Percentiles rank a stretch among this genome's conserved stretches.
phyloP scores from a whole-genome alignment of 306 rosid genomes.

The Luffa acutangula region DNA sequence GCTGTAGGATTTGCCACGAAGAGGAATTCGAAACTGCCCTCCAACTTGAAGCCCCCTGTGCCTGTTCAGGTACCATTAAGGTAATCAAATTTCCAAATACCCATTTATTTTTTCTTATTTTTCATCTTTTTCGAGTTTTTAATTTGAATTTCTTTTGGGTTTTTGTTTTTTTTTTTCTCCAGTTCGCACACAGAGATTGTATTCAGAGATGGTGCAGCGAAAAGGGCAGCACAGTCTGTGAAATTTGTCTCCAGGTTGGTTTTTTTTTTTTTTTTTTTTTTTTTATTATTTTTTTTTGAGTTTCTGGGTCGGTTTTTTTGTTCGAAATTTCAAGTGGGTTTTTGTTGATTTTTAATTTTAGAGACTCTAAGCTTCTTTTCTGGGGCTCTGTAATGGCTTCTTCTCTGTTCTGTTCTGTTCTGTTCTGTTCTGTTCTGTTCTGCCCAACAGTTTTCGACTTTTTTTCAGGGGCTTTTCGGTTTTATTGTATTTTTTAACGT shows the following conservation, averaged over 20 bases:
- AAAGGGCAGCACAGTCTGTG: slow-evolving; percentile 78
- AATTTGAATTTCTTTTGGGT: not conserved
- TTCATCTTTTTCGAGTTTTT: not conserved
- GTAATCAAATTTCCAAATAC: slow-evolving; percentile 15
- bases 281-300: not conserved
- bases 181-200: slow-evolving; percentile 98
- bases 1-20: slow-evolving; percentile 92
- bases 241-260: slow-evolving; percentile 87
- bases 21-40: slow-evolving; percentile 54
- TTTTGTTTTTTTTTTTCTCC: not conserved
- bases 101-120: not conserved
- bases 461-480: not conserved
- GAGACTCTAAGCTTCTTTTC: not conserved
- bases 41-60: slow-evolving; percentile 82
- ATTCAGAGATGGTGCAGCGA: slow-evolving; percentile 96
- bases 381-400: not conserved
- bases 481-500: not conserved
- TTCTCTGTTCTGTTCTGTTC: not conserved
- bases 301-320: not conserved
- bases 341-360: not conserved
- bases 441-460: not conserved
- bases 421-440: too few relatives aligned
- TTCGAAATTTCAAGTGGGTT: not conserved
- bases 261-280: not conserved
- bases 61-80: slow-evolving; percentile 96